Evolutionary conservation across 768 basidiomycete species (phyloP).

Genomic region (Rhodosporidiobolus sp.): DNA sequence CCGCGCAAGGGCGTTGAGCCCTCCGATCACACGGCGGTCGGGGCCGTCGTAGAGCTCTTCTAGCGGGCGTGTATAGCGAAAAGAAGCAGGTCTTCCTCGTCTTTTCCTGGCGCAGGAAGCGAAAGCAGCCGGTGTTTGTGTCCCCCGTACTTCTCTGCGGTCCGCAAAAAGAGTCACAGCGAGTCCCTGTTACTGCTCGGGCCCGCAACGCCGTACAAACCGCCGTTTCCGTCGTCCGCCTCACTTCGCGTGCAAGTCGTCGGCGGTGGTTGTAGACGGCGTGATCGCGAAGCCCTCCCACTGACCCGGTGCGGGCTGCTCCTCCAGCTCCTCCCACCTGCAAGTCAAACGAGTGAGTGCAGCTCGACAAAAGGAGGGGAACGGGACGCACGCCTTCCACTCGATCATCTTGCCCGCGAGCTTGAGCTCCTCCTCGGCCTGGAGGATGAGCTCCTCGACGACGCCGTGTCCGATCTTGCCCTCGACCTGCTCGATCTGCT

Average conservation of each 20-base stretch:
- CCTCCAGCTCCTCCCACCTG: conserved; percentile 86
- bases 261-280: conserved; percentile 37
- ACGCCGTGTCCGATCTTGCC: conserved; percentile 74
- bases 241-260: conserved; percentile 34
- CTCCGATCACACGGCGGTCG: conserved; percentile 81
- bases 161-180: background rate
- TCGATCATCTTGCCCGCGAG: conserved; percentile 77
- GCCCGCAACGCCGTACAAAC: background rate
- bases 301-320: conserved; percentile 74
- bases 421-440: conserved; percentile 75
- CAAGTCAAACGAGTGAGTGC: background rate
- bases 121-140: background rate
- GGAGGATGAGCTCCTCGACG: conserved; percentile 77
- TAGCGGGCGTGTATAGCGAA: background rate
- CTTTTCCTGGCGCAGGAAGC: background rate
- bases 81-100: no score
- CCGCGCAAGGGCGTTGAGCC: conserved; percentile 76
- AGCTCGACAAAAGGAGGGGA: background rate
- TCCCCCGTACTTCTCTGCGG: no score
- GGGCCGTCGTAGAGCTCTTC: conserved; percentile 58
- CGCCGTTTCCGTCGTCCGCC: background rate
- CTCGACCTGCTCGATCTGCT: conserved; percentile 66
- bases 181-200: conserved; percentile 19
- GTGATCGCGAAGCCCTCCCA: conserved; percentile 68
- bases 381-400: conserved; percentile 82